Evolutionary conservation across 1,284 basidiomycete genomes (phyloP).

Genomic region (Cutaneotrichosporon spelunceum): DNA sequence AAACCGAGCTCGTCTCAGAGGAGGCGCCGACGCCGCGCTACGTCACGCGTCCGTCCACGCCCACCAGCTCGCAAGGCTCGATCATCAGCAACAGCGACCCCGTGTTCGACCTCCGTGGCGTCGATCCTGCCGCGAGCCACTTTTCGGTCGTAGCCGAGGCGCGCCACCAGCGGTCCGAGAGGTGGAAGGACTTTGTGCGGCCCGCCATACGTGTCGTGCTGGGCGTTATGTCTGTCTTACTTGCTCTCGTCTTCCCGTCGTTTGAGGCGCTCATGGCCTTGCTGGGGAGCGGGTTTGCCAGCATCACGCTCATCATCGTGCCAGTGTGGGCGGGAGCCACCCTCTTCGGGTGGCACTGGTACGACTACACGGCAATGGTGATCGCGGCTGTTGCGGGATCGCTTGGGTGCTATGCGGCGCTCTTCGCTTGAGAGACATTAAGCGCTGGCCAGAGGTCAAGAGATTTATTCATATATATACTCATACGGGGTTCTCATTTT

Average conservation of each 20-base stretch:
- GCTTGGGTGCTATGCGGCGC: conserved; percentile 62
- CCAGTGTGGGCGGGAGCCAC: conserved; percentile 63
- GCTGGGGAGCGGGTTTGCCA: conserved; percentile 76
- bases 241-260: conserved; percentile 75
- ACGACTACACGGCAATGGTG: conserved; percentile 59
- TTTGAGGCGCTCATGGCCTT: conserved; percentile 86
- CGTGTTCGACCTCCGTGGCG: conserved; percentile 1
- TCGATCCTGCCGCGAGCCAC: conserved; percentile 15
- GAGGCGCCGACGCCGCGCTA: conserved; percentile 32
- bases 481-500: too few relatives aligned
- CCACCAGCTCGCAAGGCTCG: conserved; percentile 12
- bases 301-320: conserved; percentile 73
- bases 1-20: conserved; percentile 39
- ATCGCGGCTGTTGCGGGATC: conserved; percentile 62
- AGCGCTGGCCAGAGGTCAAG: neutral
- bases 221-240: conserved; percentile 61
- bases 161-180: conserved; percentile 34
- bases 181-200: conserved; percentile 56
- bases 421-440: conserved; percentile 9
- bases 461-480: neutral
- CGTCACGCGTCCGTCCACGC: conserved; percentile 29
- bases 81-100: neutral
- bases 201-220: conserved; percentile 62
- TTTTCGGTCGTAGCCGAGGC: conserved; percentile 58
- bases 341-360: conserved; percentile 53